phyloP scores from a whole-genome alignment of 2,329 filamentous ascomycete species.

The Fulvia fulva region DNA sequence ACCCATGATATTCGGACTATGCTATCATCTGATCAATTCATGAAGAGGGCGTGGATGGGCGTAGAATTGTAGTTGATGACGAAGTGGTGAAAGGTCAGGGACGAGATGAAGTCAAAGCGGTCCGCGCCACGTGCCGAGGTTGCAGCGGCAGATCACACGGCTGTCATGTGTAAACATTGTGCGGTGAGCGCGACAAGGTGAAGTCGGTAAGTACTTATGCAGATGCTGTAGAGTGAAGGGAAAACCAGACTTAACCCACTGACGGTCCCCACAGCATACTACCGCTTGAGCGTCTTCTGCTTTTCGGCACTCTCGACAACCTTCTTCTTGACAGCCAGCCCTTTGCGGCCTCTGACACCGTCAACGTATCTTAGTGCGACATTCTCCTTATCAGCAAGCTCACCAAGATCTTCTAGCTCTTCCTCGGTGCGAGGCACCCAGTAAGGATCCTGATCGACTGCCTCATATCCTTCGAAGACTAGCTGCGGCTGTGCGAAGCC shows the following conservation, averaged over 20 bases:
- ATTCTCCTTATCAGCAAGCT: conserved; percentile 90
- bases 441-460: conserved; percentile 92
- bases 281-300: conserved; percentile 69
- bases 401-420: conserved; percentile 90
- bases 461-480: conserved; percentile 87
- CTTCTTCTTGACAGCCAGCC: conserved; percentile 71
- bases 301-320: conserved; percentile 85
- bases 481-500: conserved; percentile 90
- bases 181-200: not conserved
- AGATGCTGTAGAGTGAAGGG: not conserved
- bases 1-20: conserved; percentile 28
- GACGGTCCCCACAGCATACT: not conserved
- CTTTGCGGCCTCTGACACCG: conserved; percentile 79
- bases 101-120: not conserved
- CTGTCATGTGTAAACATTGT: not conserved
- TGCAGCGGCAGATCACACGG: not conserved
- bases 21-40: not conserved
- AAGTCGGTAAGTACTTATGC: not conserved
- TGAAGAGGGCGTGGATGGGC: not conserved
- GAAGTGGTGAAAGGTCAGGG: not conserved
- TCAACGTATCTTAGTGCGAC: conserved; percentile 97
- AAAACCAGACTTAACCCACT: not conserved
- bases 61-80: not conserved
- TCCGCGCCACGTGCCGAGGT: not conserved
- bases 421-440: conserved; percentile 98